Base-by-base conservation (phyloP, 2,329 filamentous ascomycete species). In the Annulohypoxylon truncatum region DNA sequence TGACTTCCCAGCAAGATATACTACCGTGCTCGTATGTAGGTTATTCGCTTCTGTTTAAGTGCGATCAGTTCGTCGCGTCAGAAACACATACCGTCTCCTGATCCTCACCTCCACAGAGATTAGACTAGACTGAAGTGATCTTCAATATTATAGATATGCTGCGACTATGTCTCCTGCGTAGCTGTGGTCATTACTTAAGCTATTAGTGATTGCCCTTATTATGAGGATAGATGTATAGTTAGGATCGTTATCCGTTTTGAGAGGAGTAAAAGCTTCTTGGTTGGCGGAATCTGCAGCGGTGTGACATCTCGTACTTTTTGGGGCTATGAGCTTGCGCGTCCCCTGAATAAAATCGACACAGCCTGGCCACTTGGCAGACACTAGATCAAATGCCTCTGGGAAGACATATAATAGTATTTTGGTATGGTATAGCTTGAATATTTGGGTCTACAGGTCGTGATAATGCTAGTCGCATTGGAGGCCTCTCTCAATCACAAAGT, bases 241-340 rank as follows among this genome's bases (percentile, higher is more conserved):
- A 40, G 20, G 15, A 55, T 46, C 26, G 33, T 55, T 26, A 12
- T 31, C 26, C 12, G 38, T 33, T 31, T 55, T 38, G 26, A 12
- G 51, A 54, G n/a, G 35, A 28, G 33, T 8, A 22, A 24, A 54
- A 47, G 7, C 4, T 12, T 22, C 24, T 48, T 55, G 31, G 35
- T 35, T 50, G 33, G 42, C 42, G 40, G 42, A 9, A 13, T 40
- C 38, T 28, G 24, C 22, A 57, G 31, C 40, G n/a, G 31, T 56
- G 38, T 58, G 26, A 38, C 33, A 42, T 29, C 26, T 31, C n/a
- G 6, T 50, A 26, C 46, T 8, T 46, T 15, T 50, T 24, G 40
- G 28, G 48, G 58, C 53, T 33, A 40, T 61, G 52, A 52, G 31
- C 57, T 62, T 61, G 57, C 52, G 63, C 53, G 52, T 53, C 57